Percentiles rank a stretch among this genome's conserved stretches.
These are phyloP conservation scores for Pseudoperonospora humuli DNA, from an alignment of 352 stramenopile genomes.

Conservation along the genomic window DNA sequence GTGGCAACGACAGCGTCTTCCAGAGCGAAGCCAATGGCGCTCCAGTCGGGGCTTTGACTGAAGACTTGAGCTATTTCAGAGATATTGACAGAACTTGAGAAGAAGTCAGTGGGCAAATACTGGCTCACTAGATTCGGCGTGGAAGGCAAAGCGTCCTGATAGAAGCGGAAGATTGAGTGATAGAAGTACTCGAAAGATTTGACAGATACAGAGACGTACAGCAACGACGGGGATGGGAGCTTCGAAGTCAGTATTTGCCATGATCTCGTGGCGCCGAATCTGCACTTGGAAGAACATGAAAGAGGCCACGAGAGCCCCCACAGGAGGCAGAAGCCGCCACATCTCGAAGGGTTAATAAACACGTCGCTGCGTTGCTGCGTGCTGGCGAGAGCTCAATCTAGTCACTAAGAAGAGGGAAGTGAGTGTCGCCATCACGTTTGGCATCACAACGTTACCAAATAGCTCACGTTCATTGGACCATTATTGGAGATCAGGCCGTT, in stretches of 20 bases:
- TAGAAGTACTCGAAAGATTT: background rate
- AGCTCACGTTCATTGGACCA: background rate
- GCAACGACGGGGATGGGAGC: slow-evolving; percentile 7
- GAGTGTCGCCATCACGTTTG: too few species aligned
- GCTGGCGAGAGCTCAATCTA: too few species aligned
- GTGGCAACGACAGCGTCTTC: slow-evolving; percentile 44
- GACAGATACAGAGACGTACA: slow-evolving; percentile 2
- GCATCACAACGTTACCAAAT: too few species aligned
- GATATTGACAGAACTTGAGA: slow-evolving; percentile 15
- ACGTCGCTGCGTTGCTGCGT: too few species aligned
- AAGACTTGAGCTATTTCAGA: slow-evolving; percentile 36
- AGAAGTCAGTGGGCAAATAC: slow-evolving; percentile 7
- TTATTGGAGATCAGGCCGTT: too few species aligned
- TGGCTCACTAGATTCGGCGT: slow-evolving; percentile 8
- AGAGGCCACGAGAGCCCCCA: slow-evolving; percentile 4
- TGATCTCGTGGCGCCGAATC: background rate
- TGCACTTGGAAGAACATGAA: slow-evolving; percentile 14
- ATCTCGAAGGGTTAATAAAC: too few species aligned
- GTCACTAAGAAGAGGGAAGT: too few species aligned
- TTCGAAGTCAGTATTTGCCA: background rate
- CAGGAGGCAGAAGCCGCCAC: slow-evolving; percentile 5
- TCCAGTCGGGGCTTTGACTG: slow-evolving; percentile 47
- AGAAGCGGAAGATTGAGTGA: background rate
- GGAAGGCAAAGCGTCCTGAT: slow-evolving; percentile 14
- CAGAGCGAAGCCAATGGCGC: slow-evolving; percentile 46